Conservation (phyloP, 768 basidiomycete genomes). For the Leccinellum luteum region DNA sequence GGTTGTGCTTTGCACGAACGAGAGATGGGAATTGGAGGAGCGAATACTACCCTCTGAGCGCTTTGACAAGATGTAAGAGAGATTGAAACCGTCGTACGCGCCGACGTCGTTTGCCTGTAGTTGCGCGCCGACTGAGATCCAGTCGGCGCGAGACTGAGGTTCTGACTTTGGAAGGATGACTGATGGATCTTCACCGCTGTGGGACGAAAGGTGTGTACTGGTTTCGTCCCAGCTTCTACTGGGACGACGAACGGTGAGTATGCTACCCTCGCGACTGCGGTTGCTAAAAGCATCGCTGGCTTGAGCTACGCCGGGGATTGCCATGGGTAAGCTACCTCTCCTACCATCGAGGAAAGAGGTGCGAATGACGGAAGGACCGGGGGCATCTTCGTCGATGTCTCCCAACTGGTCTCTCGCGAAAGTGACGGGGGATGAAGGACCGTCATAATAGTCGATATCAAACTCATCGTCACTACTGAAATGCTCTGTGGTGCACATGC, state of each 20-base stretch:
- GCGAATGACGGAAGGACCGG: conserved; percentile 26
- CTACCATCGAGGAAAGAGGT: conserved; percentile 28
- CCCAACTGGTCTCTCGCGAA: conserved; percentile 42
- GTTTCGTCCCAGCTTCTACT: conserved; percentile 60
- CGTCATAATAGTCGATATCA: conserved; percentile 39
- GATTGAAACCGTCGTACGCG: conserved; percentile 41
- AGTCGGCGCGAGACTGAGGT: conserved; percentile 42
- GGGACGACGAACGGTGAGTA: conserved; percentile 56
- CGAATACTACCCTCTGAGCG: conserved; percentile 32
- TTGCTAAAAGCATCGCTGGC: conserved; percentile 22
- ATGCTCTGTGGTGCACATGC: conserved; percentile 35
- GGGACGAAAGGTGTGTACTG: conserved; percentile 18
- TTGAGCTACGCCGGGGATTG: conserved; percentile 43
- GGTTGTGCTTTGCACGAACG: conserved; percentile 11
- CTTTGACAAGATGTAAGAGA: conserved; percentile 40
- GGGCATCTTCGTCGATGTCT: conserved; percentile 31
- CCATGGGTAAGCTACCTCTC: conserved; percentile 61
- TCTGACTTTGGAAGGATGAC: conserved; percentile 47
- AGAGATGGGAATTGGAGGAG: conserved; percentile 27
- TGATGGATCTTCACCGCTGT: conserved; percentile 19
- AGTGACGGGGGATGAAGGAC: conserved; percentile 36
- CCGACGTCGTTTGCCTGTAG: conserved; percentile 20
- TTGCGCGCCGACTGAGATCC: conserved; percentile 50
- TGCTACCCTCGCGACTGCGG: conserved; percentile 56
- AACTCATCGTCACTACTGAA: conserved; percentile 50